A percentile compares a stretch with the other conserved stretches of the same genome.
These are phyloP conservation scores for Aspergillus sojae DNA, from an alignment of 2,329 filamentous ascomycete genomes.

Conservation along the genomic window DNA sequence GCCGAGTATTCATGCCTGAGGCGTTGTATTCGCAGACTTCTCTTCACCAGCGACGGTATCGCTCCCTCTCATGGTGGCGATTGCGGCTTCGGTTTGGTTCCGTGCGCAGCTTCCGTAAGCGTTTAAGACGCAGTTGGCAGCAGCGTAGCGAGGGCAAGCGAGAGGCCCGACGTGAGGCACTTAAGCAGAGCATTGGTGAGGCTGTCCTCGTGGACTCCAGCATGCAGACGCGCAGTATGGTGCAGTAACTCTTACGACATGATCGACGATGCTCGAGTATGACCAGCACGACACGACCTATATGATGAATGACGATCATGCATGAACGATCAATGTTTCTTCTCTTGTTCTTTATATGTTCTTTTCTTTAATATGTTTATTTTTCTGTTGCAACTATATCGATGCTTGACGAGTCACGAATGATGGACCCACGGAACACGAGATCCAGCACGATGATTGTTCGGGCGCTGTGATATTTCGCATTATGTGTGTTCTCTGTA, in stretches of 20 bases:
- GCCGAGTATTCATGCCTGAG: constrained; percentile 27
- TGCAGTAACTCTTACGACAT: constrained; percentile 4
- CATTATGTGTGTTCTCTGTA: background rate
- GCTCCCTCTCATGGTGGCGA: constrained; percentile 45
- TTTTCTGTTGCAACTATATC: background rate
- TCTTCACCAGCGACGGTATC: constrained; percentile 32
- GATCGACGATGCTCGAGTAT: background rate
- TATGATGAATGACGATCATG: constrained; percentile 8
- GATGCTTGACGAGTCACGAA: constrained; percentile 10
- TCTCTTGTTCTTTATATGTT: constrained; percentile 14
- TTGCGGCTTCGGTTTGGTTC: constrained; percentile 56
- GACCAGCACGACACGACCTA: constrained; percentile 10
- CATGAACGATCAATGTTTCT: constrained; percentile 9
- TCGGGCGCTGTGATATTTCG: background rate
- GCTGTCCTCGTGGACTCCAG: constrained; percentile 23
- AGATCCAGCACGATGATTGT: constrained; percentile 2
- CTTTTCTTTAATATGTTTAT: constrained; percentile 9
- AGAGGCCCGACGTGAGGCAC: constrained; percentile 55
- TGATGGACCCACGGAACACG: constrained; percentile 9
- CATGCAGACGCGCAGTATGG: constrained; percentile 17
- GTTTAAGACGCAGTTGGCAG: constrained; percentile 47
- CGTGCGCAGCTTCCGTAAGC: constrained; percentile 52
- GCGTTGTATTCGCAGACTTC: constrained; percentile 36
- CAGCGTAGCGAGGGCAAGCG: constrained; percentile 49
- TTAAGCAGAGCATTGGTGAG: constrained; percentile 56